Conservation (phyloP, 2,329 filamentous ascomycete species). For the Penicillium sp. region DNA sequence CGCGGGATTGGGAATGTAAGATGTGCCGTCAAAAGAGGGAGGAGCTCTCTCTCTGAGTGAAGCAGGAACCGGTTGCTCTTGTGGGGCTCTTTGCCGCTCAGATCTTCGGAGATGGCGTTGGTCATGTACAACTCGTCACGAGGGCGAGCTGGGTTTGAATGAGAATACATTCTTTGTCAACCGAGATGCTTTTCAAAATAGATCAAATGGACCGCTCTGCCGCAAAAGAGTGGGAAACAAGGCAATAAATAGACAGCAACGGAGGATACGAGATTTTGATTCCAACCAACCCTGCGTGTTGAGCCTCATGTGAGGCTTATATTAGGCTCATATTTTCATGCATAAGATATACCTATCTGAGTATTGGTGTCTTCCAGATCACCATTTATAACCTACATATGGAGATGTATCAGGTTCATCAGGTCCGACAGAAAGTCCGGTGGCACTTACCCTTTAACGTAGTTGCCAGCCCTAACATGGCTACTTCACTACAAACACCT, state of each 20-base stretch:
- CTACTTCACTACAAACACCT: background rate
- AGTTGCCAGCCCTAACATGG: background rate
- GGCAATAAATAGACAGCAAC: background rate
- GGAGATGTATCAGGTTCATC: background rate
- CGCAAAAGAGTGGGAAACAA: background rate
- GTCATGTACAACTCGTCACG: background rate
- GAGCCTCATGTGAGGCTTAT: no score
- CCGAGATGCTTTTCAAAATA: background rate
- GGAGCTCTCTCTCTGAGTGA: background rate
- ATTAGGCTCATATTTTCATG: no score
- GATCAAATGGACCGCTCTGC: background rate
- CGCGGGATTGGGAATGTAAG: background rate
- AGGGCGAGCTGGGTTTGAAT: background rate
- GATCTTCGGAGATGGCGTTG: conserved; percentile 2
- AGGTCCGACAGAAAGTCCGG: background rate
- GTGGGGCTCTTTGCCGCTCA: background rate
- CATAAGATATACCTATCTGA: background rate
- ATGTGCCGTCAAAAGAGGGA: background rate
- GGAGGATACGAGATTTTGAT: background rate
- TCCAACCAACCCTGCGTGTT: no score
- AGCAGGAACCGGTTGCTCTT: background rate
- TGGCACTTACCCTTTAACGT: background rate
- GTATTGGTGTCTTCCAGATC: background rate
- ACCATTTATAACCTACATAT: no score
- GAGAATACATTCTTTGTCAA: background rate